phyloP scores from a whole-genome alignment of 768 basidiomycete genomes.

The Trametes villosa region DNA sequence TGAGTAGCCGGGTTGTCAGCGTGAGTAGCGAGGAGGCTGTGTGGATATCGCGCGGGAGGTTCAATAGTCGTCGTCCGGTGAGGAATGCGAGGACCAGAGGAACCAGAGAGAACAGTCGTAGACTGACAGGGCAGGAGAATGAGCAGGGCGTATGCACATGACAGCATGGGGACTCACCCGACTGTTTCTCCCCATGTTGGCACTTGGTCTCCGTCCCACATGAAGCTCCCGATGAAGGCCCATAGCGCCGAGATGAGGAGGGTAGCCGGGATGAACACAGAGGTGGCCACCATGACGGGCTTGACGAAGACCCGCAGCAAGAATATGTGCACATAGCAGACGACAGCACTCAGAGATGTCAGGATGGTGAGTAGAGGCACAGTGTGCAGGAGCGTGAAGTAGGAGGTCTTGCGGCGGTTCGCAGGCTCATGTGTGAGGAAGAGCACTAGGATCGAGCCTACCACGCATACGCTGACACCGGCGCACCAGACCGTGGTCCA shows the following conservation, averaged over 20 bases:
- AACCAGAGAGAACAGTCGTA: conserved; percentile 78
- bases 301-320: conserved; percentile 81
- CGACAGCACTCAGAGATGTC: conserved; percentile 68
- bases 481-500: conserved; percentile 74
- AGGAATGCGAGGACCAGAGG: conserved; percentile 71
- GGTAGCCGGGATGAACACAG: conserved; percentile 74
- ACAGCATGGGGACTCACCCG: conserved; percentile 54
- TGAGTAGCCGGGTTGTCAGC: conserved; percentile 70
- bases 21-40: conserved; percentile 59
- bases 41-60: conserved; percentile 74
- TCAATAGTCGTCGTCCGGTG: conserved; percentile 71
- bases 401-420: conserved; percentile 49
- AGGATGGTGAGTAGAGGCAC: conserved; percentile 77
- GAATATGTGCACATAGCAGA: conserved; percentile 75
- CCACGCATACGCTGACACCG: conserved; percentile 59
- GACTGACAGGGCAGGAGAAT: conserved; percentile 46
- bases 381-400: conserved; percentile 75
- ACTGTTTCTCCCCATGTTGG: conserved; percentile 84
- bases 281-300: conserved; percentile 80
- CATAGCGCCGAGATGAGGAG: conserved; percentile 77
- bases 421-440: conserved; percentile 56
- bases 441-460: conserved; percentile 68
- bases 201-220: conserved; percentile 54
- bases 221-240: conserved; percentile 82
- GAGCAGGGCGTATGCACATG: conserved; percentile 14